These are phyloP conservation scores for Paraglomus occultum DNA, from an alignment of 192 early-diverging fungal genomes.

Conservation along the genomic window DNA sequence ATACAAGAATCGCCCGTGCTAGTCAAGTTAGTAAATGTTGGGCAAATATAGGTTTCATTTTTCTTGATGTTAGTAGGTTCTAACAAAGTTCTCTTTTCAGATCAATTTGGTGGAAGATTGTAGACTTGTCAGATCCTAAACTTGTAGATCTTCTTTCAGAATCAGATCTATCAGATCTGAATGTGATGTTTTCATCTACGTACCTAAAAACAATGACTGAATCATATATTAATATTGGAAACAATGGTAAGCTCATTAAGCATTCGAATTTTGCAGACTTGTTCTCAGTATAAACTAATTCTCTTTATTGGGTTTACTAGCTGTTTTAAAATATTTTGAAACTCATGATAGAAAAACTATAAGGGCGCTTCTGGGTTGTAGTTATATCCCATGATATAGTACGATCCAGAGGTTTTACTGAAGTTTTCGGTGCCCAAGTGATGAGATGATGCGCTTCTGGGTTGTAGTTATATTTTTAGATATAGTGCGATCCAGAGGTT, in stretches of 20 bases:
- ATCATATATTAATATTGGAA: conserved; percentile 14
- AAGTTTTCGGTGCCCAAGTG: conserved; percentile 21
- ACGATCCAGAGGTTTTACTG: conserved; percentile 22
- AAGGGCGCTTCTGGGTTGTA: conserved; percentile 18
- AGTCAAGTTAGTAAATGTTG: conserved; percentile 27
- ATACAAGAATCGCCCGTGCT: too few species aligned
- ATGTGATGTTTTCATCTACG: conserved; percentile 1
- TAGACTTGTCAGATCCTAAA: conserved; percentile 14
- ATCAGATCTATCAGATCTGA: conserved; percentile 18
- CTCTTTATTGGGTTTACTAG: background rate
- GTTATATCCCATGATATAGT: conserved; percentile 25
- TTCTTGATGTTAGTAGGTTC: background rate
- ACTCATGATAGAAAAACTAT: background rate
- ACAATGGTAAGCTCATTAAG: conserved; percentile 12
- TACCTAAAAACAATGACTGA: background rate
- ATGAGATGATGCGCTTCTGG: conserved; percentile 21
- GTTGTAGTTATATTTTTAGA: background rate
- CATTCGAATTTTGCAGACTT: background rate
- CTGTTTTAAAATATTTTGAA: conserved; percentile 24
- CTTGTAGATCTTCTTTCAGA: background rate
- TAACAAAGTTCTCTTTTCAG: conserved; percentile 16
- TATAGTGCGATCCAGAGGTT: conserved; percentile 25
- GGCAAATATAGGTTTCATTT: conserved; percentile 11
- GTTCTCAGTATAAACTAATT: background rate
- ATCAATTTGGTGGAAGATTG: conserved; percentile 23